Conservation (phyloP, 805 yeast genomes). For the Yarrowia porcina region DNA sequence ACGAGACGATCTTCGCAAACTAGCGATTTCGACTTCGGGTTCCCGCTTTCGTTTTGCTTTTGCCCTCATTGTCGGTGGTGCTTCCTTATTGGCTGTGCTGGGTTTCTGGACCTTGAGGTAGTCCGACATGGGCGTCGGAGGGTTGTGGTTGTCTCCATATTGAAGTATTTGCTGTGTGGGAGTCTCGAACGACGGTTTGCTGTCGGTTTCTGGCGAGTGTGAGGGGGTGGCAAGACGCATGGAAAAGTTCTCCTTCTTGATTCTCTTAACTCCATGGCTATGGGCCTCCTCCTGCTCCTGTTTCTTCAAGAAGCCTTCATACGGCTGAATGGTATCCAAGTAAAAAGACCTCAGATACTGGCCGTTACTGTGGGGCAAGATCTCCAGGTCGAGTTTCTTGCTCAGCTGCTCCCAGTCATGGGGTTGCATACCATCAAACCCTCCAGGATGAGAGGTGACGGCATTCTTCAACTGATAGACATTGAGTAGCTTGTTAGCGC, state of each 20-base stretch:
- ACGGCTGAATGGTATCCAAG: constrained; percentile 31
- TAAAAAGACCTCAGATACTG: constrained; percentile 9
- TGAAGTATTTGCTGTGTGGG: constrained; percentile 1
- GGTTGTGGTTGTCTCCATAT: not conserved
- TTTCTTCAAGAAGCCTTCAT: constrained; percentile 32
- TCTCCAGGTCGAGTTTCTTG: constrained; percentile 7
- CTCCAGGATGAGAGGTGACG: constrained; percentile 33
- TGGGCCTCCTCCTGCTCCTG: not conserved
- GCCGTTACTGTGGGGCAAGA: constrained; percentile 14
- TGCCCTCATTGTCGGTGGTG: not conserved
- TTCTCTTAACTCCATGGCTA: not conserved
- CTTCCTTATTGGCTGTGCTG: not conserved
- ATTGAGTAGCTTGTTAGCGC: constrained; percentile 34
- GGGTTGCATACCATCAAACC: not conserved
- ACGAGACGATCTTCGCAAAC: constrained; percentile 5
- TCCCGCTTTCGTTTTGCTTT: constrained; percentile 10
- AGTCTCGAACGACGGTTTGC: not conserved
- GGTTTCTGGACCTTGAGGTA: constrained; percentile 19
- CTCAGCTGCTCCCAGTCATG: constrained; percentile 11
- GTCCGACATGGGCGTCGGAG: constrained; percentile 15
- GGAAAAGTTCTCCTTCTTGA: constrained; percentile 12
- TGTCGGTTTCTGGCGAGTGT: constrained; percentile 6
- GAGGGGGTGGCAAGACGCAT: constrained; percentile 14
- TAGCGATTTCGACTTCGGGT: constrained; percentile 14
- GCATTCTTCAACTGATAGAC: constrained; percentile 36